Conservation (phyloP, 1,284 basidiomycete species). For the Fomitopsis pinicola region DNA sequence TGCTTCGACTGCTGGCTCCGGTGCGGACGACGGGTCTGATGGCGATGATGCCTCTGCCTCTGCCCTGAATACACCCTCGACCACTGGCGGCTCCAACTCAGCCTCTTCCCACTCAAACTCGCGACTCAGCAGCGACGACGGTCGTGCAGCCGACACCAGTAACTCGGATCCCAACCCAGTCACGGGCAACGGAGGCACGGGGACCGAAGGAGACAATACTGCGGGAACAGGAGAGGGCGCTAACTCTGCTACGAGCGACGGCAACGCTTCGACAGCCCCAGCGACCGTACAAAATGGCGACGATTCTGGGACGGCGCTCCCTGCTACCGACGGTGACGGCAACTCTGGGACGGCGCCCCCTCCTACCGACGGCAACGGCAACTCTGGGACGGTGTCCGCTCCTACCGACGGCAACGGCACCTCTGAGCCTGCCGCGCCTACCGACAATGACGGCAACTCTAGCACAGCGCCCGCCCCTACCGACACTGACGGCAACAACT, state of each 20-base stretch:
- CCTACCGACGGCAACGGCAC: no score
- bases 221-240: background rate
- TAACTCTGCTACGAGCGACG: background rate
- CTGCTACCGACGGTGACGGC: background rate
- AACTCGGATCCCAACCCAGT: background rate
- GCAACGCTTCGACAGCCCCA: background rate
- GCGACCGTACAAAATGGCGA: background rate
- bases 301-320: background rate
- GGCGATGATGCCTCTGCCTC: background rate
- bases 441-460: background rate
- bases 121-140: background rate
- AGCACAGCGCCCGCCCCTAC: background rate
- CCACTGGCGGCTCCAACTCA: background rate
- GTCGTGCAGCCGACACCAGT: background rate
- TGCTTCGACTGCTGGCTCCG: background rate
- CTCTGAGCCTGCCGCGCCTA: background rate
- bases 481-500: background rate
- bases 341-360: background rate
- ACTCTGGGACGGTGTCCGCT: background rate
- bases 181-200: background rate
- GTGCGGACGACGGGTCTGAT: background rate
- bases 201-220: background rate
- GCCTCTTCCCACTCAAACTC: background rate
- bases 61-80: no score
- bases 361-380: background rate